phyloP scores from a whole-genome alignment of 2,329 filamentous ascomycete species.

The Colletotrichum filicis region DNA sequence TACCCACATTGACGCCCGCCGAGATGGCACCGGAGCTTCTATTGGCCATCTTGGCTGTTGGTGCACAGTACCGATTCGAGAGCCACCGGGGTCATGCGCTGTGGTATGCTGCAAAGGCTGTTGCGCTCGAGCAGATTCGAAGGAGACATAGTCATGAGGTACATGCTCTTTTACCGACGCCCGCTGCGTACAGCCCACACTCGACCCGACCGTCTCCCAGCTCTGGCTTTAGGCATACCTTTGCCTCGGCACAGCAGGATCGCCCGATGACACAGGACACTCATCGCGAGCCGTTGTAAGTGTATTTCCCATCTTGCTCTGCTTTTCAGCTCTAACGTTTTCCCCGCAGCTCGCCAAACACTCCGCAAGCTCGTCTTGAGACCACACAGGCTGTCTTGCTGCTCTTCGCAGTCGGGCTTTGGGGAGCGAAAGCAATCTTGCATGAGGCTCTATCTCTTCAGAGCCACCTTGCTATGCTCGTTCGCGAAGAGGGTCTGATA shows the following conservation, averaged over 20 bases:
- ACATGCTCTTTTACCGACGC: conserved; percentile 65
- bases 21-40: conserved; percentile 76
- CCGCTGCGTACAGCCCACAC: conserved; percentile 69
- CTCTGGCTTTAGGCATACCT: conserved; percentile 67
- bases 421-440: conserved; percentile 70
- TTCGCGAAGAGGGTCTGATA: conserved; percentile 67
- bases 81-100: conserved; percentile 67
- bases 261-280: conserved; percentile 67
- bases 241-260: conserved; percentile 68
- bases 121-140: conserved; percentile 68
- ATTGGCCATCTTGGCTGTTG: conserved; percentile 74
- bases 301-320: conserved; percentile 6
- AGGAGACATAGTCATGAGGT: conserved; percentile 67
- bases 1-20: conserved; percentile 72
- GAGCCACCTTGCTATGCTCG: conserved; percentile 66
- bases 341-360: conserved; percentile 63
- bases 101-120: conserved; percentile 70
- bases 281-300: conserved; percentile 69
- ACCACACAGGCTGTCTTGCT: conserved; percentile 73
- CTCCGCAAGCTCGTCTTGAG: conserved; percentile 68
- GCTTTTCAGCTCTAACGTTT: neutral
- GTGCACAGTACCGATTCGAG: conserved; percentile 74
- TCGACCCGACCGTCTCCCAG: conserved; percentile 69
- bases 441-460: conserved; percentile 70
- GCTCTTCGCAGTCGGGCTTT: conserved; percentile 69